A percentile compares a stretch with the other conserved stretches of the same genome.
Evolutionary conservation across 345 rosid species (phyloP).

Genomic region (Bruguiera parviflora): DNA sequence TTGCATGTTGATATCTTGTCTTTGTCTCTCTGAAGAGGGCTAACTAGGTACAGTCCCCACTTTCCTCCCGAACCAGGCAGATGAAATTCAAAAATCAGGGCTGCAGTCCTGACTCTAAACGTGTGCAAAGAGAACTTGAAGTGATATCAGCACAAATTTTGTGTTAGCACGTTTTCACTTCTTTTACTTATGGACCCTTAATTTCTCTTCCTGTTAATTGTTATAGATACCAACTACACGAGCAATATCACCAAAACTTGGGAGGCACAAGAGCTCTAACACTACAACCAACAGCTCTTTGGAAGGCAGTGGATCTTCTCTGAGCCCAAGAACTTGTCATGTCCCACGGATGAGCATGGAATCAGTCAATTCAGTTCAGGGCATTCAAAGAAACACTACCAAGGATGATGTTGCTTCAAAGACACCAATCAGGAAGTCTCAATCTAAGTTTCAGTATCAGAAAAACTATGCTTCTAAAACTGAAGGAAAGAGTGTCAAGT

Average conservation of each 20-base stretch:
- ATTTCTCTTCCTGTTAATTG: neutral
- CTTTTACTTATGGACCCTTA: no score
- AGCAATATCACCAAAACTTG: conserved; percentile 84
- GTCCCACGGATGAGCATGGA: conserved; percentile 30
- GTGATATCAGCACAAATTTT: no score
- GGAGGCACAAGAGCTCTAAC: conserved; percentile 60
- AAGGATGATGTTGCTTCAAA: conserved; percentile 30
- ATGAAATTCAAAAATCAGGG: no score
- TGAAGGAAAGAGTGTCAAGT: conserved; percentile 28
- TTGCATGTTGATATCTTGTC: no score
- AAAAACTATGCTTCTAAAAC: conserved; percentile 19
- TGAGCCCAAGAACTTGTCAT: conserved; percentile 26
- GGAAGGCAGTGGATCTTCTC: conserved; percentile 31
- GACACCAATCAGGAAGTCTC: conserved; percentile 43
- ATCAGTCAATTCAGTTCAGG: conserved; percentile 30
- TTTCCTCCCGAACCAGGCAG: no score
- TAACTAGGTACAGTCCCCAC: no score
- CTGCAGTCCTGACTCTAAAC: no score
- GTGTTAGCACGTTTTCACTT: no score
- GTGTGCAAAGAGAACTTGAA: no score
- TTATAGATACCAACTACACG: conserved; percentile 85
- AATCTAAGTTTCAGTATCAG: conserved; percentile 40
- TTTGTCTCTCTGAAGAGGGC: no score
- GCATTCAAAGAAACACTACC: conserved; percentile 27
- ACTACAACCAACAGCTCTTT: conserved; percentile 31